Percentiles rank a stretch among this genome's conserved stretches.
phyloP scores from a whole-genome alignment of 129 eudicot genomes.

The Centaurea solstitialis region DNA sequence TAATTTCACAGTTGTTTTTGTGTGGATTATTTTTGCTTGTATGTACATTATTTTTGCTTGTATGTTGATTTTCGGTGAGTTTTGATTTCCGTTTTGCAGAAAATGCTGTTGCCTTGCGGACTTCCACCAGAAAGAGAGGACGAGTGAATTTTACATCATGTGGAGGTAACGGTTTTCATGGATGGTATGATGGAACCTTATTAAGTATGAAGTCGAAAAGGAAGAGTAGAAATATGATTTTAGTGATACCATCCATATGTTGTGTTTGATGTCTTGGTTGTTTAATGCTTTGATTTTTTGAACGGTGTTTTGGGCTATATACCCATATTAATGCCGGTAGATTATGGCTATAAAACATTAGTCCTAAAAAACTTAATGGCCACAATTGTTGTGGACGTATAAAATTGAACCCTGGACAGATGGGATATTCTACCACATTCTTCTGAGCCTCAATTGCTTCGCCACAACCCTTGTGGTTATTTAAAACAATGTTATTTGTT shows the following conservation, averaged over 20 bases:
- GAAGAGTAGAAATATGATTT: neutral
- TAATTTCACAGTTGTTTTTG: neutral
- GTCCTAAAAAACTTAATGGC: too few relatives aligned
- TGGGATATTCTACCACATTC: too few relatives aligned
- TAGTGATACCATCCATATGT: neutral
- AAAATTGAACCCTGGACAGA: too few relatives aligned
- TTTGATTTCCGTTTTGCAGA: conserved; percentile 47
- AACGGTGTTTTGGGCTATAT: too few relatives aligned
- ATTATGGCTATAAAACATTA: too few relatives aligned
- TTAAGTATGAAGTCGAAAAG: neutral
- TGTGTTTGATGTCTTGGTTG: neutral
- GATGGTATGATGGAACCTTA: neutral
- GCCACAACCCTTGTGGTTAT: too few relatives aligned
- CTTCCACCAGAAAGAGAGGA: conserved; percentile 99
- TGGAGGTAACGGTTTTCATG: neutral
- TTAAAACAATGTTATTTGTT: too few relatives aligned
- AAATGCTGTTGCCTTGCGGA: conserved; percentile 96
- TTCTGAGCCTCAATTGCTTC: too few relatives aligned
- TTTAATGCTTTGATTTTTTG: too few relatives aligned
- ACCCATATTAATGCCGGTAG: too few relatives aligned
- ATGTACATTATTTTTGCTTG: neutral
- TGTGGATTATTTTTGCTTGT: neutral
- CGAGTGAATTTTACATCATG: conserved; percentile 34
- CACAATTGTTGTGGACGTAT: too few relatives aligned
- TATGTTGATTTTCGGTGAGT: neutral